Conservation (phyloP, 2,329 filamentous ascomycete species). For the Colletotrichum sidae region DNA sequence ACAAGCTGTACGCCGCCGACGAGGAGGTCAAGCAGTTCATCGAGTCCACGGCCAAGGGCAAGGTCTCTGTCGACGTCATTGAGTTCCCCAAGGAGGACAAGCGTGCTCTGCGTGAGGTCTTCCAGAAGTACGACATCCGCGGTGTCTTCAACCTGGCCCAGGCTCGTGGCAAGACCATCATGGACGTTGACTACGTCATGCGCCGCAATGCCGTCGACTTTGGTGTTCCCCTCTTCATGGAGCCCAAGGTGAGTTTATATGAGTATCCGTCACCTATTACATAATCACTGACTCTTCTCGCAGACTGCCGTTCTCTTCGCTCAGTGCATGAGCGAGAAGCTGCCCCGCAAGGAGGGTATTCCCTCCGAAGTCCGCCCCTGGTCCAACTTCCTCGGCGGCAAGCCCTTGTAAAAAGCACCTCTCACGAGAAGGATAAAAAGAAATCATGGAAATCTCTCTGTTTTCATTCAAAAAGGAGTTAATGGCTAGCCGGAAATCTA, state of each 20-base stretch:
- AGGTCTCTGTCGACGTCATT: constrained; percentile 84
- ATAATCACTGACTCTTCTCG: constrained; percentile 44
- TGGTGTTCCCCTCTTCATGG: constrained; percentile 97
- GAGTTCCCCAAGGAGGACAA: constrained; percentile 98
- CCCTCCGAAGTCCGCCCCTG: constrained; percentile 92
- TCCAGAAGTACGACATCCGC: constrained; percentile 95
- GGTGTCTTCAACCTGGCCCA: constrained; percentile 96
- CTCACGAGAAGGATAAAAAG: not conserved
- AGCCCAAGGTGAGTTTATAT: constrained; percentile 79
- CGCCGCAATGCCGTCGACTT: constrained; percentile 98
- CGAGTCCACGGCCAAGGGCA: constrained; percentile 75
- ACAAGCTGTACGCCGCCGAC: constrained; percentile 92
- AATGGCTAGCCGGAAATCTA: constrained; percentile 28
- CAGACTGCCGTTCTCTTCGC: constrained; percentile 96
- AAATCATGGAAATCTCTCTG: not conserved
- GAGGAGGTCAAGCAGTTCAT: constrained; percentile 84
- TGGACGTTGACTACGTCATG: constrained; percentile 98
- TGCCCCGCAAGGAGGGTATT: constrained; percentile 88
- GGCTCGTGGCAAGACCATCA: constrained; percentile 82
- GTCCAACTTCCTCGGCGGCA: constrained; percentile 94
- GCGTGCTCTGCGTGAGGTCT: constrained; percentile 91
- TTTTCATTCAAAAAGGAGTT: constrained; percentile 23
- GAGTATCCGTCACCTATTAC: not conserved
- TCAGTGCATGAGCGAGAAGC: constrained; percentile 96
- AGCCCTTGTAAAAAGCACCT: constrained; percentile 72